A percentile compares a stretch with the other conserved stretches of the same genome.
Evolutionary conservation across 192 early-diverging fungal species (phyloP).

Genomic region (Entomortierella parvispora): DNA sequence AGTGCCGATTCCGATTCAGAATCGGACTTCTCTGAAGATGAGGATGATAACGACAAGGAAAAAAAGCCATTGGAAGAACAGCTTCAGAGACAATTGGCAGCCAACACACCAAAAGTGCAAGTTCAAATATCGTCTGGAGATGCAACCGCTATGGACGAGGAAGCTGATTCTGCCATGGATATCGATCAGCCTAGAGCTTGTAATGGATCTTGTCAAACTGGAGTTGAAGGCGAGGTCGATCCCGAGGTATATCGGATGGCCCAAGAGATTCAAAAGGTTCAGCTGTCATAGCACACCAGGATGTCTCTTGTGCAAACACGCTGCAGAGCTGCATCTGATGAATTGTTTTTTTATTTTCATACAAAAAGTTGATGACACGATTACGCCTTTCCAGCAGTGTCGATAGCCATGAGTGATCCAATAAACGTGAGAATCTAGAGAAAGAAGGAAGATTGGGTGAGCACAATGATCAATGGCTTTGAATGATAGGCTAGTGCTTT

Average conservation of each 20-base stretch:
- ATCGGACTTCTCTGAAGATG: slow-evolving; percentile 12
- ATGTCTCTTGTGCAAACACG: too few relatives aligned
- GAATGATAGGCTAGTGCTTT: neutral
- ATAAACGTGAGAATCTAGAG: slow-evolving; percentile 93
- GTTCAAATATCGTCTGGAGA: slow-evolving; percentile 15
- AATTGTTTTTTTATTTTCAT: too few relatives aligned
- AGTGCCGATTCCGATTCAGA: slow-evolving; percentile 16
- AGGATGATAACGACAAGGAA: slow-evolving; percentile 1
- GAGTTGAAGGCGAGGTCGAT: neutral
- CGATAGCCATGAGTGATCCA: slow-evolving; percentile 87
- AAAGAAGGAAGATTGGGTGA: slow-evolving; percentile 5
- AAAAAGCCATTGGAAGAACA: slow-evolving; percentile 12
- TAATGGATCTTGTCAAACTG: slow-evolving; percentile 32
- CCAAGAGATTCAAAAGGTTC: too few relatives aligned
- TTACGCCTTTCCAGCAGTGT: slow-evolving; percentile 37
- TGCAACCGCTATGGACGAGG: neutral
- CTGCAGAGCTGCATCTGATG: too few relatives aligned
- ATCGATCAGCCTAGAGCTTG: neutral
- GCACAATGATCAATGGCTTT: neutral
- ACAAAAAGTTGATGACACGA: neutral
- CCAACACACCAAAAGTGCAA: slow-evolving; percentile 38
- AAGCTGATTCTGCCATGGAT: neutral
- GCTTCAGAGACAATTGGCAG: slow-evolving; percentile 12
- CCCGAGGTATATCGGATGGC: too few relatives aligned
- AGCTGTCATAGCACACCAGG: neutral